Evolutionary conservation across 768 basidiomycete species (phyloP).

Genomic region (Mycena indigotica): DNA sequence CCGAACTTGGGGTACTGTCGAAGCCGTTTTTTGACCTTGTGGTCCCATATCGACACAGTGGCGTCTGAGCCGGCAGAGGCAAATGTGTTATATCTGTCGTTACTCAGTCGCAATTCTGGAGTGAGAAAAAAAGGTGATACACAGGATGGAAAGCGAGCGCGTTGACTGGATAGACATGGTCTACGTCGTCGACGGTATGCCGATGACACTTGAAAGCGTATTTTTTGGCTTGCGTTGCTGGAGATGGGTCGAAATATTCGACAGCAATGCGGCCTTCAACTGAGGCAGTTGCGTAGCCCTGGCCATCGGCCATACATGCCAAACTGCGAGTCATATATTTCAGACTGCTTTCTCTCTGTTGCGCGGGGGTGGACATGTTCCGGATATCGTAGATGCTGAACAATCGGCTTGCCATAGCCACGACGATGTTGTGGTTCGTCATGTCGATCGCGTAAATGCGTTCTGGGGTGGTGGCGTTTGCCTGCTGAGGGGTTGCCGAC

Average conservation of each 20-base stretch:
- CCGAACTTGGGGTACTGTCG: slow-evolving; percentile 85
- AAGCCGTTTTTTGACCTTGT: slow-evolving; percentile 92
- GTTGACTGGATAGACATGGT: slow-evolving; percentile 97
- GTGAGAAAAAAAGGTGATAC: slow-evolving; percentile 40
- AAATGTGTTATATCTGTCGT: slow-evolving; percentile 82
- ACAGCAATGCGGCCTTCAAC: slow-evolving; percentile 97
- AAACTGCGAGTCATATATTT: slow-evolving; percentile 94
- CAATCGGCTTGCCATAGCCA: slow-evolving; percentile 88
- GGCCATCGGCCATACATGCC: slow-evolving; percentile 90
- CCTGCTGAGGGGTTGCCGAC: slow-evolving; percentile 55
- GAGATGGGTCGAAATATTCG: slow-evolving; percentile 89
- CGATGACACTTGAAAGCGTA: slow-evolving; percentile 99
- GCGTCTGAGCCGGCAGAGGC: slow-evolving; percentile 95
- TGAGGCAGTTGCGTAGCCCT: slow-evolving; percentile 91
- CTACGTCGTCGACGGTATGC: slow-evolving; percentile 84
- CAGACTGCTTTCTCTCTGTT: slow-evolving; percentile 87
- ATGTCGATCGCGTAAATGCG: slow-evolving; percentile 85
- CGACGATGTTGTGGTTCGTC: slow-evolving; percentile 77
- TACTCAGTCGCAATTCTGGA: not conserved
- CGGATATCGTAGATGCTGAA: slow-evolving; percentile 90
- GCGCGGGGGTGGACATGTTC: slow-evolving; percentile 72
- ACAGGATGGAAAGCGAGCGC: slow-evolving; percentile 91
- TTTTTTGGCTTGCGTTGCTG: slow-evolving; percentile 76
- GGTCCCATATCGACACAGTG: slow-evolving; percentile 96
- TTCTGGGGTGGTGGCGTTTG: slow-evolving; percentile 71